phyloP scores from a whole-genome alignment of 2,329 filamentous ascomycete species.

The Fusarium piperis region DNA sequence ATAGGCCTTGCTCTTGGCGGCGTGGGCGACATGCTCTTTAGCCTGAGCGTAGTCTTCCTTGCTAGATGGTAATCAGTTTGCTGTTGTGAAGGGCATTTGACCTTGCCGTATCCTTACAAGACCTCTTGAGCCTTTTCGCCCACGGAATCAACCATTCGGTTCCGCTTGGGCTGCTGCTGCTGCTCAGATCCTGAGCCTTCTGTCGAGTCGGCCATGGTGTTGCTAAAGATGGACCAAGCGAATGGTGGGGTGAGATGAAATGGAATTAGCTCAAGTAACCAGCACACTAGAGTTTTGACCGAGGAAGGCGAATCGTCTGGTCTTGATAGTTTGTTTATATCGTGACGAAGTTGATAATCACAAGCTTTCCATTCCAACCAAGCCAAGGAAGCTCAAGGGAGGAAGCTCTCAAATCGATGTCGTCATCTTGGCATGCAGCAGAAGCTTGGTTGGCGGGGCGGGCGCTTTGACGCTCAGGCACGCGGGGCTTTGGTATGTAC shows the following conservation, averaged over 20 bases:
- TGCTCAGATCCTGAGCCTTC: conserved; percentile 35
- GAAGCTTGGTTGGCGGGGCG: conserved; percentile 6
- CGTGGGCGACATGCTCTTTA: conserved; percentile 70
- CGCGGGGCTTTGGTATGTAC: conserved; percentile 17
- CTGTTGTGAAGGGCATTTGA: background rate
- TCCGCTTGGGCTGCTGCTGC: conserved; percentile 36
- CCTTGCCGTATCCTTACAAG: conserved; percentile 48
- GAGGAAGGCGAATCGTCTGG: background rate
- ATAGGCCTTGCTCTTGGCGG: conserved; percentile 80
- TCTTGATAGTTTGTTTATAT: conserved; percentile 23
- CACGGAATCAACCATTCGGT: conserved; percentile 51
- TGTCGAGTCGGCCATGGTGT: conserved; percentile 39
- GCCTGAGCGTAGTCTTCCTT: conserved; percentile 78
- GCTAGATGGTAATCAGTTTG: conserved; percentile 47
- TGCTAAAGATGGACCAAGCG: background rate
- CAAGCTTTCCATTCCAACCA: conserved; percentile 32
- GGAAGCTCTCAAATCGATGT: conserved; percentile 31
- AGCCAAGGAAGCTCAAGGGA: conserved; percentile 22
- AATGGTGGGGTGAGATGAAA: background rate
- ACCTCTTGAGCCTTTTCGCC: conserved; percentile 61
- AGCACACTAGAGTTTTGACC: background rate
- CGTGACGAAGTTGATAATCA: conserved; percentile 9
- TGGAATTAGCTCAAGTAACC: background rate
- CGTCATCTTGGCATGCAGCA: conserved; percentile 28
- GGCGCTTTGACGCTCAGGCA: background rate